Base-by-base conservation (phyloP, 1,284 basidiomycete species). In the Rhodotorula sp. region DNA sequence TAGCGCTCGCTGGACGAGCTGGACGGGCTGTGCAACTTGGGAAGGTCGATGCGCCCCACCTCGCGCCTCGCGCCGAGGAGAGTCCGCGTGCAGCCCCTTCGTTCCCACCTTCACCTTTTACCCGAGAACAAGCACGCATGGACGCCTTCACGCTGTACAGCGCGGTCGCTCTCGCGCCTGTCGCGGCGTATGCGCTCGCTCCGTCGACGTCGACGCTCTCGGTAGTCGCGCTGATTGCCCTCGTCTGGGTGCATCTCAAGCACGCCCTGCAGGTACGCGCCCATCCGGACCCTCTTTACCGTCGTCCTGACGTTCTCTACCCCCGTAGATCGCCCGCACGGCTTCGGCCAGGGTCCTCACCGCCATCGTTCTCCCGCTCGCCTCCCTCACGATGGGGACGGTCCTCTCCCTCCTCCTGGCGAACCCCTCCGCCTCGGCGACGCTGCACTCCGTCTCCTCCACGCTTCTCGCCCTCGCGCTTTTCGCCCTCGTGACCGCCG, bases 161-260 rank as follows among this genome's bases (percentile, higher is more conserved):
- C 19, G 7, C 36, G 1, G 25, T 63, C 19, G n/a, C 54, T 8
- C 46, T 50, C 7, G 37, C 41, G 1, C 29, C 62, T 10, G 19
- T 68, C 15, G 36, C 55, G 7, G 56, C 58, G 39, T 68, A 68
- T 39, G 48, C 48, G 13, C 61, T 68, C 13, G 17, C 44, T 1
- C 48, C 67, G 0, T 32, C 48, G 1, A 34, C 51, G 1, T 29
- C 61, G 2, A 7, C 39, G 9, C 32, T 64, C 27, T 29, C 32
- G 32, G 37, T 34, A 13, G 48, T 59, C 21, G n/a, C 56, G 13
- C 63, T 69, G 34, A 34, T 61, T 59, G 59, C 63, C 2, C 19
- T n/a, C 9, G 36, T 39, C 34, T 56, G 46, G 34, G 13, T 39
- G 36, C 32, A 46, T 12, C 13, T 69, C 41, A 37, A 41, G 21